Percentiles rank a stretch among this genome's conserved stretches.
Conservation (phyloP, 2,329 filamentous ascomycete species). For the Colletotrichum noveboracense region DNA sequence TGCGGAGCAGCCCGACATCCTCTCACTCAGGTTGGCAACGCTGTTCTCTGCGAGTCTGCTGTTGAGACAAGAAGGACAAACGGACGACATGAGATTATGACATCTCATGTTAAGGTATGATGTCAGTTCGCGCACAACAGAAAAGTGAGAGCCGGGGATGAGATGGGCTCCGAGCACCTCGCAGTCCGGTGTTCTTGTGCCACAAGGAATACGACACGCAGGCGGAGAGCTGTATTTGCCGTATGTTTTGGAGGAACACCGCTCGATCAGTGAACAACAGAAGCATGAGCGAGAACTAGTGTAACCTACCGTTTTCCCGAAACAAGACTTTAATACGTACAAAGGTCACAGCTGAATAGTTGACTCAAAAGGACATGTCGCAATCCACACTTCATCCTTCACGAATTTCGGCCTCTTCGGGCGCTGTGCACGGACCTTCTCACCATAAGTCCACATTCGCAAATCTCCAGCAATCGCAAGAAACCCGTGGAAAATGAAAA, state of each 20-base stretch:
- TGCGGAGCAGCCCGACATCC: not conserved
- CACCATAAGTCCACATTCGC: not conserved
- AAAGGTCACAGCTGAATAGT: not conserved
- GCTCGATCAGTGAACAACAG: not conserved
- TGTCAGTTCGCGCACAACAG: not conserved
- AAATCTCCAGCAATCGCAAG: not conserved
- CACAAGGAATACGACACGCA: not conserved
- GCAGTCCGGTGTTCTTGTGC: not conserved
- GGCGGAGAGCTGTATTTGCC: not conserved
- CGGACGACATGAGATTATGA: not conserved
- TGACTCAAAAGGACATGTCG: not conserved
- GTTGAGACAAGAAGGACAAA: not conserved
- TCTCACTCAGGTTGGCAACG: not conserved
- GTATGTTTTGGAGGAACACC: not conserved
- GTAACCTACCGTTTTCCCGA: accelerated
- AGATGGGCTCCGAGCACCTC: not conserved
- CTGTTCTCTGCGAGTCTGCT: not conserved
- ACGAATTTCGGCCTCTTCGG: not conserved
- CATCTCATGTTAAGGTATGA: not conserved
- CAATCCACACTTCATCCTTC: not conserved
- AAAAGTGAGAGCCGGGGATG: not conserved
- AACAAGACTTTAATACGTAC: too few relatives aligned
- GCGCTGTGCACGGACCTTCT: not conserved
- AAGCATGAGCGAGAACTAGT: not conserved
- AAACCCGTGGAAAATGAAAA: not conserved